These are phyloP conservation scores for Fonsecaea multimorphosa DNA, from an alignment of 2,329 filamentous ascomycete species.

Conservation along the genomic window DNA sequence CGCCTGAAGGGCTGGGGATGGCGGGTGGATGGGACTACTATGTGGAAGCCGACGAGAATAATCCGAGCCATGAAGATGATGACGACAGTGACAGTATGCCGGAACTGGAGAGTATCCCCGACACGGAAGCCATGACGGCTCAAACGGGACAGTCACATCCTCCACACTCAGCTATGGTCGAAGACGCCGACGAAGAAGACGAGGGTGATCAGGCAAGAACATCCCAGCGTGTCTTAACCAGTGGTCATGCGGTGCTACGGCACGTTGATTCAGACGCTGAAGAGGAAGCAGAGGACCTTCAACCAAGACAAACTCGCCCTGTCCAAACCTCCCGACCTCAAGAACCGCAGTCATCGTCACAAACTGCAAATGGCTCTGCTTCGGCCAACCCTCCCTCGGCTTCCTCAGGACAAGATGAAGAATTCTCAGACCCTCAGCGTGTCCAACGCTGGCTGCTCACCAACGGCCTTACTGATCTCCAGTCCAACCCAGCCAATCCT, in stretches of 20 bases:
- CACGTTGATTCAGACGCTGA: constrained; percentile 37
- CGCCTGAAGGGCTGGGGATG: constrained; percentile 30
- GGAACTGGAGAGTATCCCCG: constrained; percentile 33
- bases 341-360: not conserved
- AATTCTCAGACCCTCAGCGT: constrained; percentile 37
- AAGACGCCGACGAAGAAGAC: constrained; percentile 35
- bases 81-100: constrained; percentile 35
- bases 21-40: constrained; percentile 39
- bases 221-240: not conserved
- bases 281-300: constrained; percentile 15
- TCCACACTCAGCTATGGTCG: constrained; percentile 36
- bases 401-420: constrained; percentile 16
- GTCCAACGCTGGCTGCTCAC: constrained; percentile 40
- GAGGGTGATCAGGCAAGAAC: not conserved
- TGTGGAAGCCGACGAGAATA: constrained; percentile 27
- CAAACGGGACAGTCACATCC: constrained; percentile 15
- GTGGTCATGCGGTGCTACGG: constrained; percentile 26
- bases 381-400: not conserved
- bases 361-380: not conserved
- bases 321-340: not conserved
- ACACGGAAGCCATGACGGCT: constrained; percentile 1
- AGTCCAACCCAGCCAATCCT: constrained; percentile 24
- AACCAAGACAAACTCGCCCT: constrained; percentile 7
- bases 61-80: constrained; percentile 16
- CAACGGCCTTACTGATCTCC: constrained; percentile 35